Conservation (phyloP, 352 stramenopile genomes). For the Phytophthora brassicae region DNA sequence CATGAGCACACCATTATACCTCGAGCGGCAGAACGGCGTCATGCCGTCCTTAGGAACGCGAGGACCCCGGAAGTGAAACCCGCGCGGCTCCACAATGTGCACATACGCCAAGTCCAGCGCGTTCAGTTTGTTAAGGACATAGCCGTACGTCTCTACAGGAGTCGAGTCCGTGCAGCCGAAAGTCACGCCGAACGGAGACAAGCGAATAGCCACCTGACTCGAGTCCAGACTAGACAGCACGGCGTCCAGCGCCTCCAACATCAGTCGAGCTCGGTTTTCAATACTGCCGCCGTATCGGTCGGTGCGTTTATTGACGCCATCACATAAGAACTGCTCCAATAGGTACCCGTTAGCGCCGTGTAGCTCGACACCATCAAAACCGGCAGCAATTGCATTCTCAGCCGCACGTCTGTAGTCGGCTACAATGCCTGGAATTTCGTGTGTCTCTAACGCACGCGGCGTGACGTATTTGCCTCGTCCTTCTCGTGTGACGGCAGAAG, state of each 20-base stretch:
- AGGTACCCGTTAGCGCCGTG: slow-evolving; percentile 36
- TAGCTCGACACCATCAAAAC: slow-evolving; percentile 35
- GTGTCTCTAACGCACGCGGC: slow-evolving; percentile 61
- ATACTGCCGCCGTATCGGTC: slow-evolving; percentile 62
- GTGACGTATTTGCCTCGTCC: slow-evolving; percentile 40
- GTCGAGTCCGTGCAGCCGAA: slow-evolving; percentile 46
- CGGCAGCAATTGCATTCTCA: slow-evolving; percentile 31
- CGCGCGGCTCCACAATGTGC: slow-evolving; percentile 57
- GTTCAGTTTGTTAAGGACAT: slow-evolving; percentile 40
- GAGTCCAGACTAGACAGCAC: slow-evolving; percentile 39
- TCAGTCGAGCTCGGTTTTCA: slow-evolving; percentile 73
- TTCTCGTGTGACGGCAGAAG: slow-evolving; percentile 37
- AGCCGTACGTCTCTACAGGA: slow-evolving; percentile 39
- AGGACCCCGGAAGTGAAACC: slow-evolving; percentile 34
- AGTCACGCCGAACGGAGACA: slow-evolving; percentile 39
- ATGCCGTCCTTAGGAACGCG: slow-evolving; percentile 39
- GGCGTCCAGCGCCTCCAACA: slow-evolving; percentile 66
- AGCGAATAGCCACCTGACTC: slow-evolving; percentile 40
- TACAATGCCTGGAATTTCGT: slow-evolving; percentile 70
- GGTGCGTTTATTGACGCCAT: slow-evolving; percentile 31
- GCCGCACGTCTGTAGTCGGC: slow-evolving; percentile 33
- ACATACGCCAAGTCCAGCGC: slow-evolving; percentile 48
- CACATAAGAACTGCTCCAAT: slow-evolving; percentile 35
- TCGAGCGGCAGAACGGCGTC: slow-evolving; percentile 40
- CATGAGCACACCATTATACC: slow-evolving; percentile 58